Evolutionary conservation across 495 filamentous ascomycete species (phyloP), one percentile per base, ranked within the genome.

Genomic region (Podospora conica): DNA sequence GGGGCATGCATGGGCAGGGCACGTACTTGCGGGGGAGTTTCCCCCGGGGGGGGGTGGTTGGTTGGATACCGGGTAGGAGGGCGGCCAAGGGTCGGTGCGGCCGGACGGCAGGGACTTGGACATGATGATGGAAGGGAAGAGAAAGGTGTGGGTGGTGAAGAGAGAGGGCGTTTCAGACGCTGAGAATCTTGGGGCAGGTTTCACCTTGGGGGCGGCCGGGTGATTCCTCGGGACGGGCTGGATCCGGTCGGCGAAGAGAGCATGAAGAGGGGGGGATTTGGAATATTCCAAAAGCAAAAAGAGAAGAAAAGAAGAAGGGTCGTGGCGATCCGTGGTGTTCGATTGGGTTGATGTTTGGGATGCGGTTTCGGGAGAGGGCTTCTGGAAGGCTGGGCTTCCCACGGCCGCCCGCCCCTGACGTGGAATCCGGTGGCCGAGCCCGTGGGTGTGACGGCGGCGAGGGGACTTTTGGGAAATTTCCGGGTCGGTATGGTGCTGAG

Each of bases 181-280:
- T 29, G 48, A n/a, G 21, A 55, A n/a, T 48, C 18, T 29, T 40
- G 9, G 22, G 22, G 23, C 22, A 20, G 65, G 68, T 70, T 70
- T 65, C 65, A 69, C 7, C 56, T 64, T 57, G 53, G 56, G 55
- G 66, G 60, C 59, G 28, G 64, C 25, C 62, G 69, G 67, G 33
- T 40, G 33, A 40, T 15, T 40, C 4, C 15, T 71, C 70, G 70
- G 70, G 70, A 69, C 70, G 70, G 65, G 56, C 33, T 65, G 65
- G 65, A 63, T 67, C 70, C 70, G 69, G 66, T 59, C 58, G 62
- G 48, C 9, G 21, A 53, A 53, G 20, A 61, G 66, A 56, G 66
- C 64, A 66, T 66, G 66, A 71, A 65, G 11, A n/a, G 28, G 48
- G 29, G 31, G 40, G 1, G 25, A 63, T 64, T 63, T 65, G 68